A percentile compares a stretch with the other conserved stretches of the same genome.
Conservation (phyloP, 2,329 filamentous ascomycete genomes). For the Claviceps sp. region DNA sequence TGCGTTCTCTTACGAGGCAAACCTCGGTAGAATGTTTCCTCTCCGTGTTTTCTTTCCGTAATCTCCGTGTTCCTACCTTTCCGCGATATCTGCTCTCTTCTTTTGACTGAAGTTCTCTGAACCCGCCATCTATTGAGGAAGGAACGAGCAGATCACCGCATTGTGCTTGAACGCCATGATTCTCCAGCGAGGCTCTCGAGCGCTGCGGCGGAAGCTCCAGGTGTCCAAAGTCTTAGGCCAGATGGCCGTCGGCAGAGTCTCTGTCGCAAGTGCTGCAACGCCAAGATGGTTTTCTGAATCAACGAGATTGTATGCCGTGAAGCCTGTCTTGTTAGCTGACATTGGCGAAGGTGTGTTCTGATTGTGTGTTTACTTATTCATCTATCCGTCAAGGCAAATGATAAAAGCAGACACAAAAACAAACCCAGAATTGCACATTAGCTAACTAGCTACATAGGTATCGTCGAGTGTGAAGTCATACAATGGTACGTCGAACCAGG, state of each 20-base stretch:
- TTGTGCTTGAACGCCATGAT: slow-evolving; percentile 31
- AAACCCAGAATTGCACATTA: too few relatives aligned
- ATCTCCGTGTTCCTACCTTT: background rate
- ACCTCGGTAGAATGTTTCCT: too few relatives aligned
- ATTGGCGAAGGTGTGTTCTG: slow-evolving; percentile 62
- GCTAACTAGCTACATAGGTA: slow-evolving; percentile 42
- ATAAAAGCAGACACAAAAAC: too few relatives aligned
- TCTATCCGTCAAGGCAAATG: too few relatives aligned
- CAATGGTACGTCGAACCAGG: slow-evolving; percentile 99
- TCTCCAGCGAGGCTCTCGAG: slow-evolving; percentile 37
- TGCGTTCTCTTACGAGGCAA: background rate
- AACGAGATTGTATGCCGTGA: slow-evolving; percentile 42
- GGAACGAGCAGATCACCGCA: background rate
- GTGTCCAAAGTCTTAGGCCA: slow-evolving; percentile 27
- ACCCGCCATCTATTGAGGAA: background rate
- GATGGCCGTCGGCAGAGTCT: slow-evolving; percentile 18
- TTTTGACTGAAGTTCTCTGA: background rate
- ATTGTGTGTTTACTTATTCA: too few relatives aligned
- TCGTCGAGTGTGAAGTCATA: slow-evolving; percentile 96
- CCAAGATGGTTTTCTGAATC: slow-evolving; percentile 39
- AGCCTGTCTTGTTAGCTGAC: slow-evolving; percentile 71
- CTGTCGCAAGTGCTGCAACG: slow-evolving; percentile 15
- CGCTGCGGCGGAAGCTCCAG: slow-evolving; percentile 37
- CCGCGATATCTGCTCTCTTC: background rate
- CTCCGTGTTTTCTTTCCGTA: background rate